phyloP scores from a whole-genome alignment of 164 flowering plant species.

The Cinnamomum micranthum region DNA sequence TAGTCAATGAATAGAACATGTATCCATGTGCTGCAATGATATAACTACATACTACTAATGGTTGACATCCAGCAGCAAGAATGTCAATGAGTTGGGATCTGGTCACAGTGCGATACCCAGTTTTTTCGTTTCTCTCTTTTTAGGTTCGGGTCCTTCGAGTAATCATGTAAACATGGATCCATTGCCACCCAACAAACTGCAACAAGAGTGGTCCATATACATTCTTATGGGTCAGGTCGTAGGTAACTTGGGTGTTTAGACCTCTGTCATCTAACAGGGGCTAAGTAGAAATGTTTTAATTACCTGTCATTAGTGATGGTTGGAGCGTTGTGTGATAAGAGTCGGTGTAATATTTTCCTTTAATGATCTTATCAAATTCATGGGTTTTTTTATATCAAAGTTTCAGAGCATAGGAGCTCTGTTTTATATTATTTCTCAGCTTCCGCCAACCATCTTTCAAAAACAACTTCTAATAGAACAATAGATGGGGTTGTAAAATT shows the following conservation, averaged over 20 bases:
- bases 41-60: no score
- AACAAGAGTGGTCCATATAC: no score
- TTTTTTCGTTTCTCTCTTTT: no score
- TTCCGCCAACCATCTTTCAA: neutral
- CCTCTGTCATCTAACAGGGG: neutral
- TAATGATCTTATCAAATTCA: neutral
- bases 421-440: neutral
- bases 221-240: no score
- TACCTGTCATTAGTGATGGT: neutral
- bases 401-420: neutral
- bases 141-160: neutral
- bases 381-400: neutral
- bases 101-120: no score
- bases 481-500: slow-evolving; percentile 5
- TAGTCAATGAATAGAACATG: no score
- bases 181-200: no score
- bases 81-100: no score
- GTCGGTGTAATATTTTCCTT: neutral
- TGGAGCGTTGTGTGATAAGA: neutral
- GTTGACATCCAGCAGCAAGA: no score
- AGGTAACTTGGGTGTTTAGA: no score
- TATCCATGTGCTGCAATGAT: no score
- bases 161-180: neutral
- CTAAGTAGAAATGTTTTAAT: neutral
- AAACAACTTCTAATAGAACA: slow-evolving; percentile 1